These are phyloP conservation scores for Paspalum notatum DNA, from an alignment of 176 grass and related monocot genomes.

Conservation along the genomic window DNA sequence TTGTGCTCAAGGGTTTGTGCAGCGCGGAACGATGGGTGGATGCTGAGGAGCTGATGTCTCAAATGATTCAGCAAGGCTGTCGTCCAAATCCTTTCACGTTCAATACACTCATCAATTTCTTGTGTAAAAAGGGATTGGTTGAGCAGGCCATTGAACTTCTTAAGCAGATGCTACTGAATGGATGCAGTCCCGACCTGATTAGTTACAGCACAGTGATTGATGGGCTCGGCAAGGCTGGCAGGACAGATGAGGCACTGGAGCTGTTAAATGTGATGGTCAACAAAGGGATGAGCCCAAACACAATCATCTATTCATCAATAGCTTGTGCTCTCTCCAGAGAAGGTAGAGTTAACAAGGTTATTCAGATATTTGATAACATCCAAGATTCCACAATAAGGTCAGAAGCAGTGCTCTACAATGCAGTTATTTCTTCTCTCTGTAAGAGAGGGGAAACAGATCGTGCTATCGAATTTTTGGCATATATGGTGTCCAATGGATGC, in stretches of 20 bases:
- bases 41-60: slow-evolving; percentile 51
- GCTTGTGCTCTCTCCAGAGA: slow-evolving; percentile 53
- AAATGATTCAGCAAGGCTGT: slow-evolving; percentile 58
- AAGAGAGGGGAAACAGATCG: slow-evolving; percentile 51
- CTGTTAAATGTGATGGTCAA: slow-evolving; percentile 56
- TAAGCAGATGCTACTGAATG: slow-evolving; percentile 58
- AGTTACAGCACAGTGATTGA: slow-evolving; percentile 61
- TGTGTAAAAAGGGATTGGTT: slow-evolving; percentile 64
- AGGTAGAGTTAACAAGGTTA: slow-evolving; percentile 45
- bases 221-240: slow-evolving; percentile 59
- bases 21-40: slow-evolving; percentile 41
- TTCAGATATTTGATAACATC: slow-evolving; percentile 48
- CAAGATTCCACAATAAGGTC: slow-evolving; percentile 41
- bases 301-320: slow-evolving; percentile 54
- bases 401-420: slow-evolving; percentile 54
- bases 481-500: slow-evolving; percentile 54
- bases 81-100: slow-evolving; percentile 62
- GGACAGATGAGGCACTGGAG: slow-evolving; percentile 46
- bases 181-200: slow-evolving; percentile 57
- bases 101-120: slow-evolving; percentile 58
- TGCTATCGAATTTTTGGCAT: slow-evolving; percentile 50
- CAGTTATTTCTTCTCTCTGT: slow-evolving; percentile 56
- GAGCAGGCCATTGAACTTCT: slow-evolving; percentile 63
- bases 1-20: slow-evolving; percentile 53
- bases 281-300: slow-evolving; percentile 59